Evolutionary conservation across 179 eudicot genomes (phyloP), one percentile per base, ranked within the genome.

Genomic region (Sideroxylon spinosum): DNA sequence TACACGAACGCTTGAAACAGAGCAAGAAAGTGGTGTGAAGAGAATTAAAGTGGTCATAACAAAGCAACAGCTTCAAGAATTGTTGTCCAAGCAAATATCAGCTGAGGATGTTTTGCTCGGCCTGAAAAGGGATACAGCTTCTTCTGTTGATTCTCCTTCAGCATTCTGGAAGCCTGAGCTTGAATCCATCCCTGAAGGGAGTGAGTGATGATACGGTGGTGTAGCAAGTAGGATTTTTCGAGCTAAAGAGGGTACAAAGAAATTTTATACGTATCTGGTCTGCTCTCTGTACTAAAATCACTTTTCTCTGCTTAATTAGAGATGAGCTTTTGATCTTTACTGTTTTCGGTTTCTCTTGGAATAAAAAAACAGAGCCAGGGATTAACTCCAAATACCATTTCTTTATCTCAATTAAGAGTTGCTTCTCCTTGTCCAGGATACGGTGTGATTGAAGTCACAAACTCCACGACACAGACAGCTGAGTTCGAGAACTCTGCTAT

Each of bases 1-100:
- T 52, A n/a, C 19, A 16, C 6, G 7, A 12, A 13, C 16, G n/a
- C 55, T 14, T 20, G 78, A 67, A 14, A 49, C 8, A 50, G 74
- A 26, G 55, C 22, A 55, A 12, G 20, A 56, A 4, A 68, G 64
- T n/a, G 63, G n/a, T 12, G 81, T 79, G n/a, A 85, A 77, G 76
- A 87, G 86, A 80, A 82, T 93, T n/a, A 90, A 90, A 81, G 86
- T 91, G 78, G 88, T 91, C 14, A 85, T 93, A 28, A 85, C 93
- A 71, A 91, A 81, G 82, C 83, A 91, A 20, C 93, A 91, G 80
- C 89, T 93, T 44, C 78, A 83, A 48, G 82, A 84, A 65, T 49
- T 91, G 37, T 20, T 93, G 50, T 72, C 81, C 0, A 83, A 81
- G 59, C 84, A 75, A 57, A 77, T 68, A 55, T 80, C 78, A 3